Conservation (phyloP, 2,329 filamentous ascomycete species). For the Fonsecaea monophora region DNA sequence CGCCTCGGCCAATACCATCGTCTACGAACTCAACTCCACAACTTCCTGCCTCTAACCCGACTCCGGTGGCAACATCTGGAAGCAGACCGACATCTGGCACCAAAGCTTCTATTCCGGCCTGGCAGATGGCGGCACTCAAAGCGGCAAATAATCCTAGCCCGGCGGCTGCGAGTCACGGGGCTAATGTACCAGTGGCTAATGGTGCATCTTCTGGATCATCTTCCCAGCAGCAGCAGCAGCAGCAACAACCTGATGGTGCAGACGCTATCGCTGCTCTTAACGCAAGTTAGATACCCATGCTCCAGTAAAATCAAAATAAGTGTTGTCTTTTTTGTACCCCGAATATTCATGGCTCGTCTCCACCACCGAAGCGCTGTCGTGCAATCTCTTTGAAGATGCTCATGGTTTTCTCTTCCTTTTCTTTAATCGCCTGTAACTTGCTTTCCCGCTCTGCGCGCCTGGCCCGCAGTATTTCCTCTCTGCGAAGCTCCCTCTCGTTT, state of each 20-base stretch:
- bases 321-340: background rate
- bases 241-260: conserved; percentile 37
- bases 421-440: conserved; percentile 70
- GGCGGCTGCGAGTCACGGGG: conserved; percentile 10
- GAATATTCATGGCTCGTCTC: background rate
- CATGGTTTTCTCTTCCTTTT: conserved; percentile 85
- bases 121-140: conserved; percentile 73
- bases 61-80: background rate
- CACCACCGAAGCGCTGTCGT: conserved; percentile 73
- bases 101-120: conserved; percentile 76
- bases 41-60: conserved; percentile 23
- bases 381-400: conserved; percentile 80
- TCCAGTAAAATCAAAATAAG: background rate
- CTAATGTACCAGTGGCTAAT: conserved; percentile 23
- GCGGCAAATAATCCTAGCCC: conserved; percentile 22
- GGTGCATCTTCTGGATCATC: conserved; percentile 12
- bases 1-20: conserved; percentile 26
- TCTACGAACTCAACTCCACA: conserved; percentile 31
- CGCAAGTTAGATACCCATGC: conserved; percentile 28
- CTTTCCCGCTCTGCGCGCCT: conserved; percentile 81
- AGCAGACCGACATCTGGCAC: conserved; percentile 39
- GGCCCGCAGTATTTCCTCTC: conserved; percentile 80
- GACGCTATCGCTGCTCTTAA: conserved; percentile 40
- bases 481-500: conserved; percentile 79
- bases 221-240: conserved; percentile 14